Percentiles rank a stretch among this genome's conserved stretches.
phyloP scores from a whole-genome alignment of 2,329 filamentous ascomycete genomes.

The Epichloe sylvatica region DNA sequence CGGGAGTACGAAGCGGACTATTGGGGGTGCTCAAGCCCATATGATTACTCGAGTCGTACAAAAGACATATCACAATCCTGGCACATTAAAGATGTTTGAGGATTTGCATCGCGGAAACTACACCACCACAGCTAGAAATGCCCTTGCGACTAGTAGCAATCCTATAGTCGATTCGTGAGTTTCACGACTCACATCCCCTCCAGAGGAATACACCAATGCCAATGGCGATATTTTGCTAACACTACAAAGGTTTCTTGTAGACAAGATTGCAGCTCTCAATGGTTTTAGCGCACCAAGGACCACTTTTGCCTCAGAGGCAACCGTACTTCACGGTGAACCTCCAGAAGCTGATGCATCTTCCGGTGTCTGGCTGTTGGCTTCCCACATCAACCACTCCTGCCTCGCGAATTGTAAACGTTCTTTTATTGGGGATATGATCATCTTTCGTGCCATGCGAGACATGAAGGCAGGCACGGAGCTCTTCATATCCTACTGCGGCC shows the following conservation, averaged over 20 bases:
- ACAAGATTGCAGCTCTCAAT: constrained; percentile 29
- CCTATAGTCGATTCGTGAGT: constrained; percentile 33
- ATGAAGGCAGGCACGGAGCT: constrained; percentile 32
- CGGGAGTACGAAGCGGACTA: constrained; percentile 3
- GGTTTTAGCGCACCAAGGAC: constrained; percentile 22
- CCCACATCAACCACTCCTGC: constrained; percentile 41
- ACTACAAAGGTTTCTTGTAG: constrained; percentile 29
- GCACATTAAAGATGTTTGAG: constrained; percentile 17
- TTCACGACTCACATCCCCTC: background rate
- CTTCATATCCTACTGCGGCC: constrained; percentile 12
- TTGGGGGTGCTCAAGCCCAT: constrained; percentile 24
- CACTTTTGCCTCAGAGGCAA: constrained; percentile 6
- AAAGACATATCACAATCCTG: constrained; percentile 30
- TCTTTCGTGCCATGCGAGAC: constrained; percentile 32
- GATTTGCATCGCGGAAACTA: constrained; percentile 29
- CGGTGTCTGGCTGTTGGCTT: constrained; percentile 35
- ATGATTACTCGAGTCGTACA: constrained; percentile 28
- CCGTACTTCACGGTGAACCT: no score
- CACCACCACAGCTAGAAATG: background rate
- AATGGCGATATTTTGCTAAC: background rate
- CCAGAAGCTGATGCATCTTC: no score
- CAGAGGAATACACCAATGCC: background rate
- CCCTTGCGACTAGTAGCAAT: background rate
- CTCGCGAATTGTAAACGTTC: constrained; percentile 28
- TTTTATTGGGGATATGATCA: constrained; percentile 41